A percentile compares a stretch with the other conserved stretches of the same genome.
These are phyloP conservation scores for Debaryomyces coudertii DNA, from an alignment of 1,139 yeast genomes.

Conservation along the genomic window DNA sequence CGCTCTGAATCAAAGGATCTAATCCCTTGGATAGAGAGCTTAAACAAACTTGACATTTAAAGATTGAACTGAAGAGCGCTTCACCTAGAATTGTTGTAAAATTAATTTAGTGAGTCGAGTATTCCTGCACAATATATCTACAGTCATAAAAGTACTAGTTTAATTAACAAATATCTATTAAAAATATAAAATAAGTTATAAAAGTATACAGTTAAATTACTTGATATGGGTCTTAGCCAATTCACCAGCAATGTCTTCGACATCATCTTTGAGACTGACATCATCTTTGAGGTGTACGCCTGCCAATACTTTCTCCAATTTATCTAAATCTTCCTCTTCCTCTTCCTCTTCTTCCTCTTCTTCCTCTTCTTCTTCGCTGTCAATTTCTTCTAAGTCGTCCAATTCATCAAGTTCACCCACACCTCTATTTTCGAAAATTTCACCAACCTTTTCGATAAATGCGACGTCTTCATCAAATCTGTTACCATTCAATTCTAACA, in stretches of 20 bases:
- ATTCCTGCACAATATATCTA: neutral
- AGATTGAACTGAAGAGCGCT: neutral
- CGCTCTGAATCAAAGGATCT: constrained; percentile 85
- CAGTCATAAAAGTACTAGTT: neutral
- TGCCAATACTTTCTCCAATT: constrained; percentile 62
- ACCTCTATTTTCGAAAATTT: constrained; percentile 72
- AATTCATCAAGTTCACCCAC: constrained; percentile 84
- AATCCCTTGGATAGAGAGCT: constrained; percentile 86
- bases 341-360: constrained; percentile 62
- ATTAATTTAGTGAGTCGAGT: neutral
- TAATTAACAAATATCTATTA: neutral
- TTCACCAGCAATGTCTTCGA: constrained; percentile 63
- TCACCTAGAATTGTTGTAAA: neutral
- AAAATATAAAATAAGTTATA: neutral
- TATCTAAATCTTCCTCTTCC: constrained; percentile 56
- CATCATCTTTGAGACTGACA: constrained; percentile 32
- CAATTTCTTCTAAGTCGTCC: constrained; percentile 91
- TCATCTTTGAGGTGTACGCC: constrained; percentile 38
- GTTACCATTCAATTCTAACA: constrained; percentile 89
- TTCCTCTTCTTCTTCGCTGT: constrained; percentile 82
- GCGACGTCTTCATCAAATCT: constrained; percentile 59
- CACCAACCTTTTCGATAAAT: constrained; percentile 37
- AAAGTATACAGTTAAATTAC: constrained; percentile 14
- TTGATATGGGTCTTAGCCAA: constrained; percentile 57
- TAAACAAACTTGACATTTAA: constrained; percentile 66